Percentiles rank a stretch among this genome's conserved stretches.
Evolutionary conservation across 768 basidiomycete genomes (phyloP).

Genomic region (Hericium alpestre): DNA sequence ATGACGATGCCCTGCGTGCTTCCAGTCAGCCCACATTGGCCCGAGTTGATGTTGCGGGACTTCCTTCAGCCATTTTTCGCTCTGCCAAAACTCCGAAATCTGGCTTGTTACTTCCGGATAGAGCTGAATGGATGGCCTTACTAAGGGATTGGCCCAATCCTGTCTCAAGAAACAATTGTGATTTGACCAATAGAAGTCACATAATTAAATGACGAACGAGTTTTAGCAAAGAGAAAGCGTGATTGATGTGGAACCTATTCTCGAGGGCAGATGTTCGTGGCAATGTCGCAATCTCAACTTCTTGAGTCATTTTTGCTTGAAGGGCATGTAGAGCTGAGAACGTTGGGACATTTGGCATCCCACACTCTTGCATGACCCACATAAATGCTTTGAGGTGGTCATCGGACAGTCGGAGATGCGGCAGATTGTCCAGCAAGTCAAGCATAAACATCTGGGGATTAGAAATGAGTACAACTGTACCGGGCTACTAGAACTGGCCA

Average conservation of each 20-base stretch:
- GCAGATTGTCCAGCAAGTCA: constrained; percentile 24
- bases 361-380: constrained; percentile 23
- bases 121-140: constrained; percentile 12
- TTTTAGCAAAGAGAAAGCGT: neutral
- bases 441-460: constrained; percentile 21
- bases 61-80: constrained; percentile 18
- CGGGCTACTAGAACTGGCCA: no score
- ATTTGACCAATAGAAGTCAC: neutral
- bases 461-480: no score
- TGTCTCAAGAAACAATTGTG: neutral
- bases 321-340: constrained; percentile 17
- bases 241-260: constrained; percentile 23
- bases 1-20: constrained; percentile 7
- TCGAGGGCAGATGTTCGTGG: constrained; percentile 17
- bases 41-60: constrained; percentile 5
- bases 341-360: constrained; percentile 21
- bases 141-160: constrained; percentile 21
- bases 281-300: constrained; percentile 8
- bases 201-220: neutral
- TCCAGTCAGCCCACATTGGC: constrained; percentile 23
- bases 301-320: constrained; percentile 14
- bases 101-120: constrained; percentile 18
- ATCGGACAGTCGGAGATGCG: constrained; percentile 22
- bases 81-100: constrained; percentile 20
- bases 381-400: constrained; percentile 23